Evolutionary conservation across 1,284 basidiomycete species (phyloP).

Genomic region (Chiua sp.): DNA sequence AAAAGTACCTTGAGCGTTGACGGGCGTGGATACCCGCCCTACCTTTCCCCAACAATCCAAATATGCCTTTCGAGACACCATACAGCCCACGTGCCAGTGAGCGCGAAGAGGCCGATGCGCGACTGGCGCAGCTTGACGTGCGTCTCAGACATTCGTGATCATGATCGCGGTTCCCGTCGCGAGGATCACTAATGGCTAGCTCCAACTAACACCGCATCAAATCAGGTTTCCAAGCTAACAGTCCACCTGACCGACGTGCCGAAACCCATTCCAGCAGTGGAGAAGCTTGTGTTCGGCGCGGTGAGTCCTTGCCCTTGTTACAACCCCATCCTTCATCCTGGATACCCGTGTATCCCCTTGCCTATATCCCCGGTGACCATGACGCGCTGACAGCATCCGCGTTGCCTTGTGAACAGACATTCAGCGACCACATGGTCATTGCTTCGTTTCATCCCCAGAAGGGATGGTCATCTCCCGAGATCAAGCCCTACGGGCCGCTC

Average conservation of each 20-base stretch:
- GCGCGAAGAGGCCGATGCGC: not conserved
- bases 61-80: not conserved
- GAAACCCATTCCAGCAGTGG: constrained; percentile 42
- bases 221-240: constrained; percentile 48
- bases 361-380: not conserved
- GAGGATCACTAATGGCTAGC: not conserved
- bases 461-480: constrained; percentile 84
- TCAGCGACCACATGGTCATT: constrained; percentile 85
- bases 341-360: not conserved
- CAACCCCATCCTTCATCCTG: not conserved
- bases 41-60: not conserved
- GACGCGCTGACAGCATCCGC: not conserved
- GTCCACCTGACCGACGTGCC: constrained; percentile 41
- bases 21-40: not conserved
- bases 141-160: not conserved
- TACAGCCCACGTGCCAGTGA: not conserved
- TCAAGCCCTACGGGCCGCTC: constrained; percentile 79
- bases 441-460: constrained; percentile 62
- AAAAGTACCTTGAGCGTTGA: not conserved
- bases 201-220: not conserved
- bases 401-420: constrained; percentile 34
- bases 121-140: not conserved
- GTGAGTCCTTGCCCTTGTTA: constrained; percentile 21
- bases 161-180: not conserved
- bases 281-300: constrained; percentile 45